Evolutionary conservation across 108 stramenopile species (phyloP), one percentile per base, ranked within the genome.

Genomic region (Epipyxis sp.): DNA sequence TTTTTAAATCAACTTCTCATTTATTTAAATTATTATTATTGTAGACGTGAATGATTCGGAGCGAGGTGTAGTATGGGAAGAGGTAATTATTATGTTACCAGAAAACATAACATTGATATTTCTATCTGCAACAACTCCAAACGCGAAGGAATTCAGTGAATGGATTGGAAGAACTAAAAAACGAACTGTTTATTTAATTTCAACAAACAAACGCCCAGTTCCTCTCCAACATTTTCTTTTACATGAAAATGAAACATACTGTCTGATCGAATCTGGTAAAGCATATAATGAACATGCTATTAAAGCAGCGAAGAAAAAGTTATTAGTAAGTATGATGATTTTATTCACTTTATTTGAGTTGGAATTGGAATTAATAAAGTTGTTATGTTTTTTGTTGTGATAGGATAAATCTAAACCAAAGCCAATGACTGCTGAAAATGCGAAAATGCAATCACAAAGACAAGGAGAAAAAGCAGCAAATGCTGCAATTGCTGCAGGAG

Each of bases 21-120:
- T 32, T 32, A 83, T 76, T 88, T 90, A 59, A 89, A 91, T 82
- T 92, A 92, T 81, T n/a, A n/a, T n/a, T n/a, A n/a, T n/a, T n/a
- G n/a, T n/a, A n/a, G n/a, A n/a, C 43, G 89, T 93, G 20, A 92
- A 93, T 82, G 93, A 96, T 77, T 77, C 91, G 1, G 93, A 96
- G 84, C 83, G 95, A 1, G 95, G 94, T 35, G 94, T 93, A 25
- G 93, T 96, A 34, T 94, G 93, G 87, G 84, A 83, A 65, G 96
- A 97, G 84, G 91, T 92, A 42, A 96, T 99, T 80, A 96, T 99
- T 68, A 93, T 96, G 94, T 88, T 99, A 2, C 95, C 95, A 6
- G 80, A 89, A 3, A 88, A 93, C 78, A 93, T 96, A 35, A 92
- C 90, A 62, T 69, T 97, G 69, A 90, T 99, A 39, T 97, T 97